Evolutionary conservation across 495 filamentous ascomycete genomes (phyloP).

Genomic region (Stereocaulon alpinum): DNA sequence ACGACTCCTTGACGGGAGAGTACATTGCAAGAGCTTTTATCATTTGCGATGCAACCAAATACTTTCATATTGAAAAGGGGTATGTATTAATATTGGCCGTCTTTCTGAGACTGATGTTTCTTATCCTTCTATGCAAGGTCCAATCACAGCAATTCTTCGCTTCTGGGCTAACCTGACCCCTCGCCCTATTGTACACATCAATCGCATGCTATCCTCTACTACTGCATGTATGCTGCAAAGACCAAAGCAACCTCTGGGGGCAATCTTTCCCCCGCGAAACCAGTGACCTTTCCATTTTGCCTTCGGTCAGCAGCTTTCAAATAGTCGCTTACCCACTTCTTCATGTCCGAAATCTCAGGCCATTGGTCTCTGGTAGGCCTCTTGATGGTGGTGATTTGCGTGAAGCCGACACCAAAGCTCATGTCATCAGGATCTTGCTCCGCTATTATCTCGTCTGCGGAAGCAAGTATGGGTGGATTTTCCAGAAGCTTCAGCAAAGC

Average conservation of each 20-base stretch:
- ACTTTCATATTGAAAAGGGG: background rate
- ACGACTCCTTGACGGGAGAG: background rate
- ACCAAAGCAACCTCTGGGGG: conserved; percentile 44
- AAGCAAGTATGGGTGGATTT: conserved; percentile 64
- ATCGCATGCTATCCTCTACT: background rate
- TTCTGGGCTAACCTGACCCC: background rate
- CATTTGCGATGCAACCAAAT: background rate
- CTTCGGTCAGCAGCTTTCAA: conserved; percentile 51
- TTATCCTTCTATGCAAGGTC: conserved; percentile 5
- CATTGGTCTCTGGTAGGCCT: conserved; percentile 58
- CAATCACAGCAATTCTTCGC: background rate
- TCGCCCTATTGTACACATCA: background rate
- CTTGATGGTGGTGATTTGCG: conserved; percentile 79
- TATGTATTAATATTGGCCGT: background rate
- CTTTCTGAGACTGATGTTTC: background rate
- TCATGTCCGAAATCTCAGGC: conserved; percentile 71
- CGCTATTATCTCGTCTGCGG: conserved; percentile 62
- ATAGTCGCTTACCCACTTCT: conserved; percentile 66
- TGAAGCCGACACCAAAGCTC: conserved; percentile 88
- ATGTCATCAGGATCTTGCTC: conserved; percentile 91
- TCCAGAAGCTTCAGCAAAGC: conserved; percentile 78
- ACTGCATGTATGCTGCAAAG: conserved; percentile 47
- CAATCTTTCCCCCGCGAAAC: conserved; percentile 49
- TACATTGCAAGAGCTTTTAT: background rate
- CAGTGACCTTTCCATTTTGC: conserved; percentile 43